These are phyloP conservation scores for Oropetium thomaeum DNA, from an alignment of 176 grass and related monocot genomes.

Conservation along the genomic window DNA sequence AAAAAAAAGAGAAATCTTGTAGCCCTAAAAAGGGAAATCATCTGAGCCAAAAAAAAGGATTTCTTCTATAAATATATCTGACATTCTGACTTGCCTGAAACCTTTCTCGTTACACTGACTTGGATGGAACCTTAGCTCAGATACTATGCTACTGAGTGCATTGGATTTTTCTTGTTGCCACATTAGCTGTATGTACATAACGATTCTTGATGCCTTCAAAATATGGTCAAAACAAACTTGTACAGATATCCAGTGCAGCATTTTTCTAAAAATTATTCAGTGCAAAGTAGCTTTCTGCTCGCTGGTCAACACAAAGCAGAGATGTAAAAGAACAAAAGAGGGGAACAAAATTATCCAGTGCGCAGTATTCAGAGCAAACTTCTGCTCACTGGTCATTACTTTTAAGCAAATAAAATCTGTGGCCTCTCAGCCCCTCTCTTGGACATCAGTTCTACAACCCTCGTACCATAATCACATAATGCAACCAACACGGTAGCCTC, in stretches of 20 bases:
- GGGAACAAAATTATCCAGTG: not conserved
- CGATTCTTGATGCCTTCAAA: not conserved
- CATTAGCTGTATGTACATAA: not conserved
- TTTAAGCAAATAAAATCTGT: too few species aligned
- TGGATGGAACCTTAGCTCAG: not conserved
- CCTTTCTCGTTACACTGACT: not conserved
- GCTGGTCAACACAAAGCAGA: not conserved
- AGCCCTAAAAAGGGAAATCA: not conserved
- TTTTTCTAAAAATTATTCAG: too few species aligned
- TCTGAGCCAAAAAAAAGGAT: not conserved
- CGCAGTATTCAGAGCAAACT: too few species aligned
- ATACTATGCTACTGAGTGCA: too few species aligned
- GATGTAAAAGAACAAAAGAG: not conserved
- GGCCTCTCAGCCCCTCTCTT: too few species aligned
- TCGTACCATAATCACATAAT: too few species aligned
- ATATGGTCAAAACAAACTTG: not conserved
- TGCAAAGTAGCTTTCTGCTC: not conserved
- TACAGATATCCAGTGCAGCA: not conserved
- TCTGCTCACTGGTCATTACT: too few species aligned
- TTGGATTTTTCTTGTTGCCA: not conserved
- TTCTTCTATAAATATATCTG: not conserved
- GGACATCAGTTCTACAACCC: too few species aligned
- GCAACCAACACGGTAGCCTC: too few species aligned
- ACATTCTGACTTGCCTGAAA: not conserved
- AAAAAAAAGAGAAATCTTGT: not conserved